A percentile compares a stretch with the other conserved stretches of the same genome.
These are phyloP conservation scores for Suaeda aralocaspica DNA, from an alignment of 148 eudicot species.

Conservation along the genomic window DNA sequence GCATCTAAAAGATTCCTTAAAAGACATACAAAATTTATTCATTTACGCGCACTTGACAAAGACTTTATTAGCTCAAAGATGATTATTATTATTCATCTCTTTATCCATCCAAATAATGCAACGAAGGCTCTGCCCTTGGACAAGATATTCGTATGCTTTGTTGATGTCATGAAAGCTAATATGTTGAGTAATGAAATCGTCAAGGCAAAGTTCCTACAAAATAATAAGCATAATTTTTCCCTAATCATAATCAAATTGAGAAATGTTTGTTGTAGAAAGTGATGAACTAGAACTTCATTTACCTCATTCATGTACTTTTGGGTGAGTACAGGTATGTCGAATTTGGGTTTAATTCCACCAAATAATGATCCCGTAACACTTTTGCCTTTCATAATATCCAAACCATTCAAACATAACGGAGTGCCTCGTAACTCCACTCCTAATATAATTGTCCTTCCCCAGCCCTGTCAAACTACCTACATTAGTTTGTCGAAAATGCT, in stretches of 20 bases:
- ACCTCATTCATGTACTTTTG: slow-evolving; percentile 48
- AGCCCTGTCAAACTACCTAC: slow-evolving; percentile 30
- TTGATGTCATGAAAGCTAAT: slow-evolving; percentile 54
- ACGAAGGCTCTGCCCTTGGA: slow-evolving; percentile 50
- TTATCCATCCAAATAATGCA: slow-evolving; percentile 73
- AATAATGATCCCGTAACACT: slow-evolving; percentile 41
- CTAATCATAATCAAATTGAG: no score
- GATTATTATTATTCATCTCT: slow-evolving; percentile 1
- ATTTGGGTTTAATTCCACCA: slow-evolving; percentile 64
- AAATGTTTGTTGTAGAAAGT: neutral
- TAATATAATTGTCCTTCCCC: slow-evolving; percentile 56
- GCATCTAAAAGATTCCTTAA: no score
- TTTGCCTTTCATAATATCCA: slow-evolving; percentile 37
- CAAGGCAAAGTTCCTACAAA: slow-evolving; percentile 57
- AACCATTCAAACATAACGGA: slow-evolving; percentile 33
- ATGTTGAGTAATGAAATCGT: slow-evolving; percentile 56
- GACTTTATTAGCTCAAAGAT: no score
- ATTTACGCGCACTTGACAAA: no score
- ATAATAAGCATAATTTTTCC: no score
- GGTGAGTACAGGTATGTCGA: slow-evolving; percentile 48
- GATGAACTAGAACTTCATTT: neutral
- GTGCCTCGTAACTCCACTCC: slow-evolving; percentile 51
- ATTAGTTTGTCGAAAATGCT: neutral
- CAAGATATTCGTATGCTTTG: slow-evolving; percentile 59
- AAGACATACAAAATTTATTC: no score